Percentiles rank a stretch among this genome's conserved stretches.
phyloP scores from a whole-genome alignment of 1,284 basidiomycete species.

The Ceraceosorus guamensis region DNA sequence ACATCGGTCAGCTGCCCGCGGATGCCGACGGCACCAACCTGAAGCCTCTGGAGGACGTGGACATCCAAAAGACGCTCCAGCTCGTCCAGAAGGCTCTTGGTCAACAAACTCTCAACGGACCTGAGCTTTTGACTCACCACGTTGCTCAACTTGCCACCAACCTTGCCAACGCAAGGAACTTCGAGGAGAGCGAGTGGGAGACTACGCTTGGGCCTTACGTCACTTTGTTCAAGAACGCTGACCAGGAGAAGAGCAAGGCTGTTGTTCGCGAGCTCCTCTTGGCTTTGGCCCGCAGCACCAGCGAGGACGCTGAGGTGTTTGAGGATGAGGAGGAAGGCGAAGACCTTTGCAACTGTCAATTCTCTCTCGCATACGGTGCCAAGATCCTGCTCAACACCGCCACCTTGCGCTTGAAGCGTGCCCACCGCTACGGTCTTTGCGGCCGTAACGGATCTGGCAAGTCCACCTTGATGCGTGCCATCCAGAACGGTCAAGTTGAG shows the following conservation, averaged over 20 bases:
- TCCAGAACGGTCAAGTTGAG: constrained; percentile 49
- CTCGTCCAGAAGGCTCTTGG: constrained; percentile 38
- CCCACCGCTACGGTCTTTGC: constrained; percentile 49
- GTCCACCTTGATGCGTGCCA: constrained; percentile 49
- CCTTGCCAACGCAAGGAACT: constrained; percentile 47
- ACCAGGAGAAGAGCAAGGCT: constrained; percentile 33
- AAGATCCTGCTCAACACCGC: constrained; percentile 50
- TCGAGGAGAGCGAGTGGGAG: constrained; percentile 48
- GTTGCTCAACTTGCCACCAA: constrained; percentile 43
- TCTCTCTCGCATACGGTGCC: constrained; percentile 49
- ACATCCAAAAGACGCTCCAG: constrained; percentile 26
- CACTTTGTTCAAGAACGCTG: constrained; percentile 40
- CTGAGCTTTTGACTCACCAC: constrained; percentile 34
- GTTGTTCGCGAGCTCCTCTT: constrained; percentile 34
- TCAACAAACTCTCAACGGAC: constrained; percentile 30
- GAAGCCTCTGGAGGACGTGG: constrained; percentile 45
- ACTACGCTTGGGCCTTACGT: constrained; percentile 41
- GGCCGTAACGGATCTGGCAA: constrained; percentile 49
- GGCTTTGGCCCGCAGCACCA: constrained; percentile 42
- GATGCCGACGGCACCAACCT: constrained; percentile 45
- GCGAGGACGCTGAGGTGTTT: constrained; percentile 47
- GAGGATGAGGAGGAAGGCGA: constrained; percentile 49
- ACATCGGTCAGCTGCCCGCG: constrained; percentile 46
- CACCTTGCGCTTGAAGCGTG: constrained; percentile 48
- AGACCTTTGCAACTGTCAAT: constrained; percentile 49